phyloP scores from a whole-genome alignment of 2,329 filamentous ascomycete genomes.

The Trichophyton rubrum region DNA sequence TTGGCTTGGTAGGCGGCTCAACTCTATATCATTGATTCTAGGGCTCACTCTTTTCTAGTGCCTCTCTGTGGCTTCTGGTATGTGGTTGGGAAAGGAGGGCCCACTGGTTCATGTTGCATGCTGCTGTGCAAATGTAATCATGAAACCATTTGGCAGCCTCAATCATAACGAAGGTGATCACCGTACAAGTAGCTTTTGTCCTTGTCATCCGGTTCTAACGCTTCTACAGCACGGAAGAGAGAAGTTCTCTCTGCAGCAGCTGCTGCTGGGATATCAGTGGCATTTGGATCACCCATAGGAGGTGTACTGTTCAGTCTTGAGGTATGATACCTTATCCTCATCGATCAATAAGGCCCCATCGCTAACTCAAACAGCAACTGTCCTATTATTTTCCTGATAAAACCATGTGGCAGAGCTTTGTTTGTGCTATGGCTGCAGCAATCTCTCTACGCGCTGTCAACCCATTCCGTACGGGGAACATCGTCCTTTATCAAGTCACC shows the following conservation, averaged over 20 bases:
- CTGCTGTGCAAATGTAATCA: constrained; percentile 94
- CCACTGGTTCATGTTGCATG: constrained; percentile 97
- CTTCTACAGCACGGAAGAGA: constrained; percentile 62
- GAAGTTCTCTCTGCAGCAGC: constrained; percentile 88
- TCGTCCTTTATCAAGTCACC: constrained; percentile 90
- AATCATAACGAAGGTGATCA: constrained; percentile 59
- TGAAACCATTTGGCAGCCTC: constrained; percentile 83
- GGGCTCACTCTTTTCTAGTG: constrained; percentile 34
- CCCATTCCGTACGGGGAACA: constrained; percentile 87
- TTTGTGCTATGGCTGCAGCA: constrained; percentile 97
- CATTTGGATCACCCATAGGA: constrained; percentile 86
- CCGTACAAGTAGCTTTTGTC: not conserved
- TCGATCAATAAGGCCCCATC: not conserved
- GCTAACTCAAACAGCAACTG: constrained; percentile 50
- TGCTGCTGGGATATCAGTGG: constrained; percentile 82
- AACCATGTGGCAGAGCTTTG: constrained; percentile 99
- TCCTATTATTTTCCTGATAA: constrained; percentile 98
- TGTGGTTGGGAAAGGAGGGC: constrained; percentile 94
- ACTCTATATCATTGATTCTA: not conserved
- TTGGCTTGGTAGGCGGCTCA: constrained; percentile 45
- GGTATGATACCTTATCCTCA: constrained; percentile 34
- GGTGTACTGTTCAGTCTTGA: constrained; percentile 94
- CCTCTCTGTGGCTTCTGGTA: constrained; percentile 79
- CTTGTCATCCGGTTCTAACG: constrained; percentile 10
- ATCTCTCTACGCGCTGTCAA: constrained; percentile 86